Evolutionary conservation across 2,329 filamentous ascomycete species (phyloP).

Genomic region (Botrytis cinerea): DNA sequence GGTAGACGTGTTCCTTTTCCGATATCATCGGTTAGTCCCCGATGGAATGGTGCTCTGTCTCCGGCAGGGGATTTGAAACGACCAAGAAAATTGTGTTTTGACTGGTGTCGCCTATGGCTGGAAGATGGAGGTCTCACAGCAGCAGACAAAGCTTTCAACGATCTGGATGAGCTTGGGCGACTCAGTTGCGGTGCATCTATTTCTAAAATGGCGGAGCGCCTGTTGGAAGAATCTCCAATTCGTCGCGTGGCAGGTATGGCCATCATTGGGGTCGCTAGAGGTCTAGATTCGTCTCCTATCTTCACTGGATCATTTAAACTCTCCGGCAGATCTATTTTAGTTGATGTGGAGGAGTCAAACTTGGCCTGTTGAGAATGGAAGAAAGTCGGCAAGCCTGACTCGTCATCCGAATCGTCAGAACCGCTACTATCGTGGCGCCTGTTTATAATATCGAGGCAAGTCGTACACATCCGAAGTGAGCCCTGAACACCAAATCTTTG

Average conservation of each 20-base stretch:
- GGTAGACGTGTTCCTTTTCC: constrained; percentile 69
- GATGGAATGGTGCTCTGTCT: constrained; percentile 84
- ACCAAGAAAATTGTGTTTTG: constrained; percentile 80
- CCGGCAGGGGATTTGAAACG: constrained; percentile 72
- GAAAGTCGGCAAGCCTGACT: constrained; percentile 65
- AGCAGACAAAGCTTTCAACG: constrained; percentile 71
- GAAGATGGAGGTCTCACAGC: constrained; percentile 75
- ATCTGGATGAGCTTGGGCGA: constrained; percentile 91
- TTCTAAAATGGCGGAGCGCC: constrained; percentile 86
- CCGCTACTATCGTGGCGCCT: constrained; percentile 82
- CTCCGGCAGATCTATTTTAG: constrained; percentile 47
- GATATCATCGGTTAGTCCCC: constrained; percentile 69
- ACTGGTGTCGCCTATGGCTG: constrained; percentile 81
- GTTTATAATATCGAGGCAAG: constrained; percentile 88
- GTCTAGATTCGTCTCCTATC: constrained; percentile 48
- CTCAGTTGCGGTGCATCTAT: constrained; percentile 82
- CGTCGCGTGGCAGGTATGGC: constrained; percentile 66
- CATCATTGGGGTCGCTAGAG: constrained; percentile 70
- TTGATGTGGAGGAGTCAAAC: constrained; percentile 43
- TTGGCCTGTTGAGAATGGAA: constrained; percentile 57
- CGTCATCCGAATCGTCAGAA: constrained; percentile 85
- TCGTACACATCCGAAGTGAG: constrained; percentile 85
- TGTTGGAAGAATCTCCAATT: constrained; percentile 73
- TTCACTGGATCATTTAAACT: constrained; percentile 41
- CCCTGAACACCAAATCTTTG: constrained; percentile 84